These are phyloP conservation scores for Neolentinus lepideus DNA, from an alignment of 1,284 basidiomycete genomes.

Conservation along the genomic window DNA sequence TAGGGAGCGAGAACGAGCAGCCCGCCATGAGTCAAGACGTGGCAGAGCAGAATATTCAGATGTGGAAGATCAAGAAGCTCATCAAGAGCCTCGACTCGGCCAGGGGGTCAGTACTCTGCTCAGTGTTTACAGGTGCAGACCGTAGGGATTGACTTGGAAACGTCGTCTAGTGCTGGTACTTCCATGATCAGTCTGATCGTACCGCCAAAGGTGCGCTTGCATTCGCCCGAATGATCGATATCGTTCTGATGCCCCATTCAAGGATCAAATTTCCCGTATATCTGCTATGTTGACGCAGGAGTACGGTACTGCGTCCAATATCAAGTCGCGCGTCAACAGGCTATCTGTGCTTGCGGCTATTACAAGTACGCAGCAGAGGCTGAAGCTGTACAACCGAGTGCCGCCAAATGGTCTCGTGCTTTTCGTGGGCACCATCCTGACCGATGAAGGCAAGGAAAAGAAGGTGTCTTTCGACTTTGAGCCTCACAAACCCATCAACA, in stretches of 20 bases:
- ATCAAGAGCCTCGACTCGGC: conserved; percentile 92
- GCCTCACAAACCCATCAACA: conserved; percentile 98
- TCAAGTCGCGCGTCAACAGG: conserved; percentile 98
- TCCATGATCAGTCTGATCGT: conserved; percentile 99
- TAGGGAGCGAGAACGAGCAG: not conserved
- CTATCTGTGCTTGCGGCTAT: conserved; percentile 97
- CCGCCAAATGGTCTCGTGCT: conserved; percentile 96
- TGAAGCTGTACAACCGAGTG: conserved; percentile 95
- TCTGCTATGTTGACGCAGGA: conserved; percentile 97
- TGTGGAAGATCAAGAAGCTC: conserved; percentile 99
- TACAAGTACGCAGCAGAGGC: conserved; percentile 96
- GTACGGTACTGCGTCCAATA: conserved; percentile 97
- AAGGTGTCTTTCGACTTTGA: conserved; percentile 98
- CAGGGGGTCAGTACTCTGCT: conserved; percentile 58
- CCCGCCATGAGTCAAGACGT: conserved; percentile 68
- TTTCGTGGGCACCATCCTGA: conserved; percentile 96
- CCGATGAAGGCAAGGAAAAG: conserved; percentile 99
- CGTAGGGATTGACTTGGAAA: conserved; percentile 10
- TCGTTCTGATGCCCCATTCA: conserved; percentile 6
- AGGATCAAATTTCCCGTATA: conserved; percentile 95
- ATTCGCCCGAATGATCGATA: not conserved
- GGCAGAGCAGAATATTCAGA: conserved; percentile 85
- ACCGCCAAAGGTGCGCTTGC: conserved; percentile 73
- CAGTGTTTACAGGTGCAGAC: conserved; percentile 3
- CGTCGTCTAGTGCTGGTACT: conserved; percentile 72